Conservation (phyloP, 1,284 basidiomycete species). For the Polyporus tsugae region DNA sequence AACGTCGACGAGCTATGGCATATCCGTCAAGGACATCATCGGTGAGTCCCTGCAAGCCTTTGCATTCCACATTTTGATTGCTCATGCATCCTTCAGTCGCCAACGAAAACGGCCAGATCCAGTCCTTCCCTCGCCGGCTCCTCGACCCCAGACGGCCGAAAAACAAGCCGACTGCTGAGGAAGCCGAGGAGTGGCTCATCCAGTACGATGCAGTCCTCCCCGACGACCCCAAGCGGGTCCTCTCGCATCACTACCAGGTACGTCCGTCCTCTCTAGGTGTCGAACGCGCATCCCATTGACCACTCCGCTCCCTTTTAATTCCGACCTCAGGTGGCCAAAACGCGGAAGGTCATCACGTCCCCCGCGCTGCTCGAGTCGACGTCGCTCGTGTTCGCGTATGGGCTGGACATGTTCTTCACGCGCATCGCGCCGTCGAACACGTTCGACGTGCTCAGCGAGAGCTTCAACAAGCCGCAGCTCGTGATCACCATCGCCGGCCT, state of each 20-base stretch:
- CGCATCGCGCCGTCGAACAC: slow-evolving; percentile 88
- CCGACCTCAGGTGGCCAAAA: slow-evolving; percentile 67
- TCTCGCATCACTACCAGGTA: slow-evolving; percentile 85
- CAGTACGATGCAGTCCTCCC: slow-evolving; percentile 86
- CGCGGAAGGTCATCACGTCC: slow-evolving; percentile 72
- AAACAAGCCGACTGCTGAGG: slow-evolving; percentile 78
- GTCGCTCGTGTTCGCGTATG: slow-evolving; percentile 86
- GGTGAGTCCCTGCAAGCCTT: slow-evolving; percentile 53
- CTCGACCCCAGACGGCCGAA: slow-evolving; percentile 89
- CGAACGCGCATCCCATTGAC: neutral
- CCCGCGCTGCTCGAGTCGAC: slow-evolving; percentile 93
- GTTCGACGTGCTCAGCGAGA: slow-evolving; percentile 92
- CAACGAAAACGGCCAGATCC: slow-evolving; percentile 78
- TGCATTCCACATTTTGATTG: neutral
- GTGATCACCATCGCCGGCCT: slow-evolving; percentile 84
- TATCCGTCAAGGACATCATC: slow-evolving; percentile 87
- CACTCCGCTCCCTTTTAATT: neutral
- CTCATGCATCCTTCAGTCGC: slow-evolving; percentile 61
- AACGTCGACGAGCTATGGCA: slow-evolving; percentile 89
- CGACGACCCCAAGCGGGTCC: slow-evolving; percentile 74
- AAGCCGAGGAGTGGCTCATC: slow-evolving; percentile 87
- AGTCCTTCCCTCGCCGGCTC: slow-evolving; percentile 76
- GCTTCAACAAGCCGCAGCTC: slow-evolving; percentile 94
- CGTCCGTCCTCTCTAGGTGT: slow-evolving; percentile 29
- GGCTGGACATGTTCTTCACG: slow-evolving; percentile 89